phyloP scores from a whole-genome alignment of 83 land plant genomes.

The Thuja plicata region DNA sequence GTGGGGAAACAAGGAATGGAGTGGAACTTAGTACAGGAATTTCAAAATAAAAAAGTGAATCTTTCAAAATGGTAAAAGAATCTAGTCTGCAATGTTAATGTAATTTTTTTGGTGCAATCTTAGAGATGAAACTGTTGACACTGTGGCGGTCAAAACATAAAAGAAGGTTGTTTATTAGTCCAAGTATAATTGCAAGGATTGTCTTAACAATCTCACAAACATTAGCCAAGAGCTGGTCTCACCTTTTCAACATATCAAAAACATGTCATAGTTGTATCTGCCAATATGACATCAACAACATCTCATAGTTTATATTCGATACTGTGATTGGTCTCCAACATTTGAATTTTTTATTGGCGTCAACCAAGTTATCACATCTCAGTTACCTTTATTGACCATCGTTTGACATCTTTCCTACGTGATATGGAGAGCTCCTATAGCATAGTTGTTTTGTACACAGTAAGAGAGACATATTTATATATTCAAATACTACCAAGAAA shows the following conservation, averaged over 20 bases:
- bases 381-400: neutral
- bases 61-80: too few species aligned
- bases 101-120: neutral
- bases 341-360: neutral
- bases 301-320: neutral
- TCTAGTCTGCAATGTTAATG: too few species aligned
- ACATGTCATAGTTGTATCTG: neutral
- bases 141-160: neutral
- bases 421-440: neutral
- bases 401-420: neutral
- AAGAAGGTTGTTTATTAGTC: neutral
- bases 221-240: neutral
- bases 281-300: neutral
- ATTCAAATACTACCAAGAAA: neutral
- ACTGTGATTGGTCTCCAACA: neutral
- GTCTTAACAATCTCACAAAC: neutral
- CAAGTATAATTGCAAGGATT: neutral
- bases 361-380: neutral
- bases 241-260: neutral
- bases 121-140: neutral
- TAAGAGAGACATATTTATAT: neutral
- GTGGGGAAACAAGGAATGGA: too few species aligned
- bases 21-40: too few species aligned
- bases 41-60: too few species aligned
- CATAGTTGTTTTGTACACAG: neutral